Conservation (phyloP, 1,284 basidiomycete species). For the Malassezia caprae region DNA sequence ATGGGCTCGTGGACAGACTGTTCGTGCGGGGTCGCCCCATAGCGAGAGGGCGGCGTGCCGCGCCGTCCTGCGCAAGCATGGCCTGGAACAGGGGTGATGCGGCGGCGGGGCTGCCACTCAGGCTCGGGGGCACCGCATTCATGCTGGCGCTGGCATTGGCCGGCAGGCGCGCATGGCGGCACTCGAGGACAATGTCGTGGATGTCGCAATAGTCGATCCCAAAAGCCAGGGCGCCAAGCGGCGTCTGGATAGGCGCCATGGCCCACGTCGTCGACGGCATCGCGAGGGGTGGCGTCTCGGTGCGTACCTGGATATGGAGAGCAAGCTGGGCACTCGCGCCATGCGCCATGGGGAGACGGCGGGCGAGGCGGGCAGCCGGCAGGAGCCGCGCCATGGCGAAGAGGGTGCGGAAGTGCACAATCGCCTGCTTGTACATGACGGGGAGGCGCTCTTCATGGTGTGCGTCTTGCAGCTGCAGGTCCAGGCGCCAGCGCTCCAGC, state of each 20-base stretch:
- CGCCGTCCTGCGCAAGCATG: not conserved
- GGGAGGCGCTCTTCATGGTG: conserved; percentile 5
- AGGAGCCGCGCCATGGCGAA: conserved; percentile 13
- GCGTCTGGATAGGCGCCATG: conserved; percentile 9
- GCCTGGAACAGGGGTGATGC: not conserved
- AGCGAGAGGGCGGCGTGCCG: not conserved
- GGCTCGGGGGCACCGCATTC: not conserved
- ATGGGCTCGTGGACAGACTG: not conserved
- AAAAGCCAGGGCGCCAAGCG: conserved; percentile 3
- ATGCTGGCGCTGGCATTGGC: not conserved
- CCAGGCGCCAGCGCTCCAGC: conserved; percentile 15
- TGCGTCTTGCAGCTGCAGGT: not conserved
- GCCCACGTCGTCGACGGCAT: conserved; percentile 4
- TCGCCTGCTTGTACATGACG: conserved; percentile 15
- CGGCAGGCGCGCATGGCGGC: not conserved
- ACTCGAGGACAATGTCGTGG: conserved; percentile 2
- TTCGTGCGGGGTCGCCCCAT: not conserved
- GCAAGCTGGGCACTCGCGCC: not conserved
- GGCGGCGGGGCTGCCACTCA: not conserved
- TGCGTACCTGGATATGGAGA: conserved; percentile 3
- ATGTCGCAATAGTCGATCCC: conserved; percentile 4
- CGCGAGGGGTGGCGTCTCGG: not conserved
- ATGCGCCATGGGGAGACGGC: not conserved
- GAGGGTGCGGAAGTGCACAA: conserved; percentile 18
- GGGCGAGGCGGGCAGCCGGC: not conserved